Percentiles rank a stretch among this genome's conserved stretches.
These are phyloP conservation scores for Hypoxylon cercidicola DNA, from an alignment of 495 filamentous ascomycete species.

Conservation along the genomic window DNA sequence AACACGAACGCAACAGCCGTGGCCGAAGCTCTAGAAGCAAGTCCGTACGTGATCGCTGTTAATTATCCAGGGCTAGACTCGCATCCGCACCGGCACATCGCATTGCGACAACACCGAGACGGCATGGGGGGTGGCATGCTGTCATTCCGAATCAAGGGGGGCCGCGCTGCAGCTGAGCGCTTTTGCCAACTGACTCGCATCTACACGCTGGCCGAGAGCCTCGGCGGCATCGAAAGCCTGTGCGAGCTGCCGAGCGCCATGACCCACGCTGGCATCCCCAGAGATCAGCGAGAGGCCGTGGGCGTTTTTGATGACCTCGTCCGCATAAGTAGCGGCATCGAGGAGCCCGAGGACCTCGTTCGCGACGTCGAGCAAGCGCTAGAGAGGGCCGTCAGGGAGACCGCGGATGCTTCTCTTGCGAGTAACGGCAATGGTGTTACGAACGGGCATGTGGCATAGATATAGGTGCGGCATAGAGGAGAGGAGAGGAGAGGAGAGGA, in stretches of 20 bases:
- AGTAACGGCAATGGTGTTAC: conserved; percentile 38
- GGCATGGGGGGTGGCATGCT: conserved; percentile 98
- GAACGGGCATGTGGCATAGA: conserved; percentile 16
- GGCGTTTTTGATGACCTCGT: conserved; percentile 99
- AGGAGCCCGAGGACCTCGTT: conserved; percentile 87
- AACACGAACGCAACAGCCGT: conserved; percentile 82
- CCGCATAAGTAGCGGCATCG: conserved; percentile 90
- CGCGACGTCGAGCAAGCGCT: conserved; percentile 87
- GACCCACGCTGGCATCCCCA: conserved; percentile 96
- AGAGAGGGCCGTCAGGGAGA: conserved; percentile 71
- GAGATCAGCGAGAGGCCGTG: conserved; percentile 85
- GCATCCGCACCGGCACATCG: conserved; percentile 86
- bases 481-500: neutral
- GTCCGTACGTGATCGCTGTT: conserved; percentile 83
- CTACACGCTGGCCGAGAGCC: conserved; percentile 91
- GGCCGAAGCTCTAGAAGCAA: conserved; percentile 78
- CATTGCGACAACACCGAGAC: conserved; percentile 88
- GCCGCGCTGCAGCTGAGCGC: conserved; percentile 83
- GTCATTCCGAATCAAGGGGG: conserved; percentile 92
- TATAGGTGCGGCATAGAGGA: conserved; percentile 5
- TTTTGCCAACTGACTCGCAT: conserved; percentile 92
- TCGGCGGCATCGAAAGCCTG: conserved; percentile 92
- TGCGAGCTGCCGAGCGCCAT: conserved; percentile 92
- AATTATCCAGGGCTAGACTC: conserved; percentile 94
- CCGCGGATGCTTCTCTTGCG: conserved; percentile 51